Evolutionary conservation across 768 basidiomycete species (phyloP).

Genomic region (Trametes elegans): DNA sequence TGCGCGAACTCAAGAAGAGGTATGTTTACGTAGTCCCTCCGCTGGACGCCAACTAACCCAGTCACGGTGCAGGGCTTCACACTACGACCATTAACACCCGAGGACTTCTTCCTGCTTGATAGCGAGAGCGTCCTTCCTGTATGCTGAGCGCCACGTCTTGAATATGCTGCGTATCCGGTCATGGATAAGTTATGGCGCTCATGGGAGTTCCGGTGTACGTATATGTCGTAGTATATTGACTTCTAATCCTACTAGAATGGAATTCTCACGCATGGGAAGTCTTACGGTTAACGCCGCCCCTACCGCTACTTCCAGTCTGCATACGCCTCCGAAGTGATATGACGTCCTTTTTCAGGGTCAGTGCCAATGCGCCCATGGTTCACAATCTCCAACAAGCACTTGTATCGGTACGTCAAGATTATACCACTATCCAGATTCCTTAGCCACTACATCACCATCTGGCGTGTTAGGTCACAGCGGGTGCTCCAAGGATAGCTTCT

Average conservation of each 20-base stretch:
- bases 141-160: neutral
- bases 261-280: neutral
- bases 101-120: slow-evolving; percentile 61
- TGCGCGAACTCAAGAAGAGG: slow-evolving; percentile 42
- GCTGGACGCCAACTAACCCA: neutral
- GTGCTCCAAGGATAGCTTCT: neutral
- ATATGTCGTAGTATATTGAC: slow-evolving; percentile 3
- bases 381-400: too few species aligned
- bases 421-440: too few species aligned
- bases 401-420: too few species aligned
- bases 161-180: neutral
- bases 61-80: slow-evolving; percentile 63
- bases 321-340: neutral
- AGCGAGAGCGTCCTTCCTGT: slow-evolving; percentile 25
- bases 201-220: slow-evolving; percentile 4
- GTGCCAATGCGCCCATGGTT: too few species aligned
- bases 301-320: neutral
- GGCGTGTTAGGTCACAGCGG: too few species aligned
- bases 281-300: neutral
- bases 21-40: slow-evolving; percentile 27
- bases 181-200: neutral
- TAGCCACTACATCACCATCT: too few species aligned
- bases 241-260: slow-evolving; percentile 1
- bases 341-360: too few species aligned
- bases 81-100: slow-evolving; percentile 65